Evolutionary conservation across 2,329 filamentous ascomycete genomes (phyloP).

Genomic region (Nectriaceae sp.): DNA sequence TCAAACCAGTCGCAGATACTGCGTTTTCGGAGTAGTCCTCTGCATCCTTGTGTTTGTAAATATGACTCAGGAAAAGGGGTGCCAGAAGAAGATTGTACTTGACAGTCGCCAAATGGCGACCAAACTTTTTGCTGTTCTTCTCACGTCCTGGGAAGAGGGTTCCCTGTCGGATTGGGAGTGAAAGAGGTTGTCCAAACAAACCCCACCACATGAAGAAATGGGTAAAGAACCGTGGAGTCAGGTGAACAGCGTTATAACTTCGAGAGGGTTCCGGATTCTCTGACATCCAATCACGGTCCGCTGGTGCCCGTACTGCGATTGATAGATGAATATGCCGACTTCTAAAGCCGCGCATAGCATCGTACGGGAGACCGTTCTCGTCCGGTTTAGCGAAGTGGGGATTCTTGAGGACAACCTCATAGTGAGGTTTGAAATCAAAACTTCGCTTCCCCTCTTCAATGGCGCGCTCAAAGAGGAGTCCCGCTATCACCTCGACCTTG

Average conservation of each 20-base stretch:
- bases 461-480: conserved; percentile 88
- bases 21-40: conserved; percentile 78
- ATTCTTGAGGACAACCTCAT: conserved; percentile 83
- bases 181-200: conserved; percentile 92
- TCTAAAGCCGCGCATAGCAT: conserved; percentile 95
- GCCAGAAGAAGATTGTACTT: conserved; percentile 95
- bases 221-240: conserved; percentile 94
- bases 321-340: conserved; percentile 97
- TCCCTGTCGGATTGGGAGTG: conserved; percentile 90
- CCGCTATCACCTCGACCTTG: conserved; percentile 89
- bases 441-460: conserved; percentile 71
- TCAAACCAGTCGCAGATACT: conserved; percentile 92
- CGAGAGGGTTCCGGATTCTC: conserved; percentile 73
- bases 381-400: conserved; percentile 69
- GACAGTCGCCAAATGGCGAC: conserved; percentile 93
- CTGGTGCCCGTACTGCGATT: conserved; percentile 83
- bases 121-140: conserved; percentile 98
- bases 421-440: conserved; percentile 91
- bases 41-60: conserved; percentile 97
- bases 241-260: conserved; percentile 95
- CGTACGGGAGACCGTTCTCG: conserved; percentile 62
- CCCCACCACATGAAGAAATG: conserved; percentile 99
- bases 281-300: conserved; percentile 82
- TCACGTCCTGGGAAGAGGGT: conserved; percentile 88
- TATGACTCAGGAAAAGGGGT: conserved; percentile 90